Evolutionary conservation across 139 green algal species (phyloP), one percentile per base, ranked within the genome.

Genomic region (Picochlorum sp.): DNA sequence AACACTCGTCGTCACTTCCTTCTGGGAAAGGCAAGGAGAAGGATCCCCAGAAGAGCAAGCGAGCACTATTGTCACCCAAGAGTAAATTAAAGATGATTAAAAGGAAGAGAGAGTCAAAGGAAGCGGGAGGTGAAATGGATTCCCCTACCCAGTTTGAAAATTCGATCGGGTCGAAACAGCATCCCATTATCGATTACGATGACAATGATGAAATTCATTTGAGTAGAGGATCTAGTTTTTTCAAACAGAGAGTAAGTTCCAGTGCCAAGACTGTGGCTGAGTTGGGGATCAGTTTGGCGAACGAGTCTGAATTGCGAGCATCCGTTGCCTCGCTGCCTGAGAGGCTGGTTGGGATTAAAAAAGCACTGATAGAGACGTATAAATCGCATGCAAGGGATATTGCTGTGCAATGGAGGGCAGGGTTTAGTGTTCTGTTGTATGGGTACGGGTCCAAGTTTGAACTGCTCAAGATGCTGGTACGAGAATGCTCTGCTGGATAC

Each of bases 401-500:
- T 56, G 59, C 49, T 21, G 37, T 41, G 3, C 52, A 67, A 47
- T 37, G 52, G 56, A 26, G 44, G 21, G 59, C 51, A 11, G 81
- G 80, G 15, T 88, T 83, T 71, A 89, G 69, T 68, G 46, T 96
- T 32, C 68, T 95, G 62, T 57, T 96, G n/a, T 87, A 95, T 63
- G 90, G 90, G 54, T 85, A 86, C 26, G 90, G 90, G 2, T 91
- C 81, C 47, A 96, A 96, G 73, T 64, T 70, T 0, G 58, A 62
- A 4, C 64, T 96, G 49, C 72, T 96, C 60, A 59, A 92, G 23
- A 38, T 62, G 0, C 92, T 95, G 70, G 86, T 50, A 10, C 4
- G 16, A 38, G 23, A 50, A 46, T 61, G 58, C 18, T 46, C 64
- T 30, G 16, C 8, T 54, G 47, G 47, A 4, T 54, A 21, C 47